Percentiles rank a stretch among this genome's conserved stretches.
These are phyloP conservation scores for Trichoderma semiorbis DNA, from an alignment of 2,329 filamentous ascomycete species.

Conservation along the genomic window DNA sequence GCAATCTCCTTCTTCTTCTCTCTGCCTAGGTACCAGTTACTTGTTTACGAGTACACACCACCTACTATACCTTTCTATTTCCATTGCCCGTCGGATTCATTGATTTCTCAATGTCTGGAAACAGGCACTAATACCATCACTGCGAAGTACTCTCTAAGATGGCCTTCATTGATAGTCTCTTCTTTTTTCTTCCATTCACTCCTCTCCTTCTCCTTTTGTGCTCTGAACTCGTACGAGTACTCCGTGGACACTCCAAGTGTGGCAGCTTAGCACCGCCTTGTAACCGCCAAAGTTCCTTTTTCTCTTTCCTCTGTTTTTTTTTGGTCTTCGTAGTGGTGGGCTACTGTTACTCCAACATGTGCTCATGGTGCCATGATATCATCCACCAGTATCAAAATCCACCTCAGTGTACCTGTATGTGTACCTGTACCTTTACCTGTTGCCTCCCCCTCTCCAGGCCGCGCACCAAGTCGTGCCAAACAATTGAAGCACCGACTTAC, in stretches of 20 bases:
- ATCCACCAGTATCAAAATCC: not conserved
- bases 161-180: not conserved
- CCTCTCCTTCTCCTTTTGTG: not conserved
- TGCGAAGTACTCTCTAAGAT: too few species aligned
- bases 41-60: not conserved
- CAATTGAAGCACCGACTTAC: not conserved
- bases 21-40: not conserved
- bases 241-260: not conserved
- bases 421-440: not conserved
- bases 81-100: not conserved
- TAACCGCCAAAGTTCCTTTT: not conserved
- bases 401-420: not conserved
- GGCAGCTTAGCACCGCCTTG: not conserved
- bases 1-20: not conserved
- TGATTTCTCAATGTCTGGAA: not conserved
- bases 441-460: not conserved
- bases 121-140: not conserved
- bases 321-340: not conserved
- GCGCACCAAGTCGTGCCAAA: not conserved
- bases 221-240: not conserved
- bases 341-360: not conserved
- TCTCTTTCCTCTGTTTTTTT: not conserved
- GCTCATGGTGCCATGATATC: not conserved
- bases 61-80: not conserved
- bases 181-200: not conserved